Evolutionary conservation across 1,139 yeast genomes (phyloP), one percentile per base, ranked within the genome.

Genomic region (Kodamaea sp.): DNA sequence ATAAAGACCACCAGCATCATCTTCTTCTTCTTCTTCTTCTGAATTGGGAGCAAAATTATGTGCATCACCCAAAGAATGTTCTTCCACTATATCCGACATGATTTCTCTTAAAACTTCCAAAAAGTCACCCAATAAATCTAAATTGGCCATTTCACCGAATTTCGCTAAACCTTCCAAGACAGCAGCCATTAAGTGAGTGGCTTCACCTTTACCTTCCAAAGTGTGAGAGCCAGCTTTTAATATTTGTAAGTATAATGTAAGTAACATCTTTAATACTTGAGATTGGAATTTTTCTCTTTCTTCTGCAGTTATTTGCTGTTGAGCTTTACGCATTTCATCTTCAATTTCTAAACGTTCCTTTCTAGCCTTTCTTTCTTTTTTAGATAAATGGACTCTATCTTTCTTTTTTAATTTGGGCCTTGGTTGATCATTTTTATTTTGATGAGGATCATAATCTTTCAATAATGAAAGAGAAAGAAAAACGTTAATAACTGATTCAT

Each of bases 61-160:
- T 25, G 37, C 34, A 25, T 36, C 40, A 20, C 42, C 46, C 27
- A 66, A 45, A 3, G 70, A 53, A 45, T 65, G 68, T 22, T 59
- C 62, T 5, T 58, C 60, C 11, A 68, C 50, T 11, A 68, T 60
- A 46, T 79, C 84, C 15, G 62, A 54, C 62, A 85, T 78, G 24
- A 86, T 74, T 60, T 92, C 97, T 51, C 94, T 73, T 55, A 92
- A 73, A 2, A 89, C 96, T 58, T 85, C 95, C 36, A 92, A 70
- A 60, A 92, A 81, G 59, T 92, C 98, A 24, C 97, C 97, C 50
- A 92, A 75, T 39, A 92, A 70, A 49, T 92, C 97, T 39, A 92
- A 79, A 57, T 92, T 92, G 28, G 95, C 90, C 81, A 90, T 82
- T 55, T 84, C 92, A 2, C 97, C 96, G 57, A 84, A 89, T 57